phyloP scores from a whole-genome alignment of 306 rosid genomes.

The Dicorynia guianensis region DNA sequence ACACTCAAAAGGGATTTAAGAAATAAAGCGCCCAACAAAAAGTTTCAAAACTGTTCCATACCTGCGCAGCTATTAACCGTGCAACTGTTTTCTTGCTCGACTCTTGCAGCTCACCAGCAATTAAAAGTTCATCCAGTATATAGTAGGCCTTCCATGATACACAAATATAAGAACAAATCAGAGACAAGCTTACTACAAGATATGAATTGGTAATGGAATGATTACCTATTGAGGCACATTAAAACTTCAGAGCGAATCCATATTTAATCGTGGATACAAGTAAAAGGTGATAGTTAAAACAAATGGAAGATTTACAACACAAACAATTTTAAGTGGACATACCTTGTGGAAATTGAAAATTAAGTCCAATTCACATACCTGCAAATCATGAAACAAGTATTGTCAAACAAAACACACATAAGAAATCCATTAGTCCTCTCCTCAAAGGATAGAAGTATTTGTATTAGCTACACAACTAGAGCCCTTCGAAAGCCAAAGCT shows the following conservation, averaged over 20 bases:
- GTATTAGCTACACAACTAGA: neutral
- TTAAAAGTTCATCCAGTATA: slow-evolving; percentile 85
- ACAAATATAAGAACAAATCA: slow-evolving; percentile 28
- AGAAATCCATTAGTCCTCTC: neutral
- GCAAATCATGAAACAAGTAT: slow-evolving; percentile 30
- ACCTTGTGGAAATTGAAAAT: slow-evolving; percentile 97
- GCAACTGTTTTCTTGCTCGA: slow-evolving; percentile 94
- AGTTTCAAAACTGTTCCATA: slow-evolving; percentile 34
- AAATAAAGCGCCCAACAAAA: neutral
- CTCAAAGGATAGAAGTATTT: neutral
- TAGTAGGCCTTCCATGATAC: slow-evolving; percentile 77
- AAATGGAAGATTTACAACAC: slow-evolving; percentile 9
- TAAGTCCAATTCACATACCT: slow-evolving; percentile 88
- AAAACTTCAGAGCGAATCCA: neutral
- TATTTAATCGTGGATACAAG: neutral
- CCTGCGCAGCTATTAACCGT: slow-evolving; percentile 96
- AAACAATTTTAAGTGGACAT: slow-evolving; percentile 11
- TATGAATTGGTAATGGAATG: neutral
- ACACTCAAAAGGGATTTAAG: slow-evolving; percentile 16
- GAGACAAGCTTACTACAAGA: slow-evolving; percentile 16
- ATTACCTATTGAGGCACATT: neutral
- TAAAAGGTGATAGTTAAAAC: slow-evolving; percentile 13
- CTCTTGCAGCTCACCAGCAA: slow-evolving; percentile 98
- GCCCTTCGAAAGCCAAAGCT: slow-evolving; percentile 30
- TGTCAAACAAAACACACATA: slow-evolving; percentile 7